These are phyloP conservation scores for Cichorium intybus DNA, from an alignment of 140 eudicot species.

Conservation along the genomic window DNA sequence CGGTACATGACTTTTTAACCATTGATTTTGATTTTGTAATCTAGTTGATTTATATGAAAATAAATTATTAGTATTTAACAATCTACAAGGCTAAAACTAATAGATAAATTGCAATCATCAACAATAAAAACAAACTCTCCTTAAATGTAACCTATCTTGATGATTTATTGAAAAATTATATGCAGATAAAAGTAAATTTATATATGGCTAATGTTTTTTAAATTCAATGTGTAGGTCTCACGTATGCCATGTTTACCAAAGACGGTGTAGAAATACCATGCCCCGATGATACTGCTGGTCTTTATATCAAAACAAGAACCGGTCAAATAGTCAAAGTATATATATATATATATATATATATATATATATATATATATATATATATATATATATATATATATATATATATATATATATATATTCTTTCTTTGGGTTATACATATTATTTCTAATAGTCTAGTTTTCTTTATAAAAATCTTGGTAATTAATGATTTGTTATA, in stretches of 20 bases:
- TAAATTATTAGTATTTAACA: too few species aligned
- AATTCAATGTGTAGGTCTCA: conserved; percentile 68
- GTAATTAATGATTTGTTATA: conserved; percentile 14
- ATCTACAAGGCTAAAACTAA: too few species aligned
- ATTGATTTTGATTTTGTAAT: not conserved
- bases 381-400: conserved; percentile 1
- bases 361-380: not conserved
- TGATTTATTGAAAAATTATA: conserved; percentile 1
- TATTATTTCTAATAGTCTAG: not conserved
- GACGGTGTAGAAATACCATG: conserved; percentile 65
- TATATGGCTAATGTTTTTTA: conserved; percentile 23
- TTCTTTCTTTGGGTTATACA: conserved; percentile 16
- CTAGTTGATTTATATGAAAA: not conserved
- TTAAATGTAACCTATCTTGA: not conserved
- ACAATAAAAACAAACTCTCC: too few species aligned
- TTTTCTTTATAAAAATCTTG: not conserved
- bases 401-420: conserved; percentile 17
- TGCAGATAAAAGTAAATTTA: not conserved
- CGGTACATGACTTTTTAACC: conserved; percentile 40
- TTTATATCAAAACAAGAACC: conserved; percentile 75
- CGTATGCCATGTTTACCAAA: conserved; percentile 67
- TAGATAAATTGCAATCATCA: too few species aligned
- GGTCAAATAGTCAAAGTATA: conserved; percentile 86
- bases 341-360: not conserved
- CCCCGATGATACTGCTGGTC: conserved; percentile 81